A percentile compares a stretch with the other conserved stretches of the same genome.
Evolutionary conservation across 2,329 filamentous ascomycete species (phyloP).

Genomic region (Fonsecaea nubica): DNA sequence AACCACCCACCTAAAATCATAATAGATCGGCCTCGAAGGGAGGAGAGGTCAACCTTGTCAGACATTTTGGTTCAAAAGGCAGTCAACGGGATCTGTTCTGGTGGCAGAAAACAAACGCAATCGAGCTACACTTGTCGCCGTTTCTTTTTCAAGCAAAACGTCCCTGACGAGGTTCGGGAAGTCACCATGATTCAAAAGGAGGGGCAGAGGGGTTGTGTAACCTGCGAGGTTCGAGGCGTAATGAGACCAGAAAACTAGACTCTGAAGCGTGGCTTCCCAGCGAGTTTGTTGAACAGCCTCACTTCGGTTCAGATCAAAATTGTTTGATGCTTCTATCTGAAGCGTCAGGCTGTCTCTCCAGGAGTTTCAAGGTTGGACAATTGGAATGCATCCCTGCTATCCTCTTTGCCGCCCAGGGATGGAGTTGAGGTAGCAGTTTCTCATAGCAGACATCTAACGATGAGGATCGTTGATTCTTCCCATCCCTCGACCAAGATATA

Average conservation of each 20-base stretch:
- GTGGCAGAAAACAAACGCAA: neutral
- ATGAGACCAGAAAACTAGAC: neutral
- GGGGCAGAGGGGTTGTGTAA: constrained; percentile 1
- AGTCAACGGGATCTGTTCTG: neutral
- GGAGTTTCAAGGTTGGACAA: neutral
- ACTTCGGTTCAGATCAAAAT: neutral
- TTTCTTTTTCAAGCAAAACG: neutral
- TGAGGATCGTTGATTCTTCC: neutral
- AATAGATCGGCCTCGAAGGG: constrained; percentile 21
- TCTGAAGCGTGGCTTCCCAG: neutral
- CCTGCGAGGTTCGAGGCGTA: neutral
- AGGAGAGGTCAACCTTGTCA: constrained; percentile 12
- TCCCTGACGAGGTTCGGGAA: neutral
- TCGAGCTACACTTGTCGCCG: neutral
- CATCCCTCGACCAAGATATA: neutral
- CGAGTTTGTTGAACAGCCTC: neutral
- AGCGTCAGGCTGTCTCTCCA: neutral
- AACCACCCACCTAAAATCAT: constrained; percentile 27
- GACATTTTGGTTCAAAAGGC: neutral
- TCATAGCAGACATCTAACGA: too few species aligned
- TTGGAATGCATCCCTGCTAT: neutral
- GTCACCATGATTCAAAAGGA: neutral
- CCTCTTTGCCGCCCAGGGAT: neutral
- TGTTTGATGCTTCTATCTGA: neutral
- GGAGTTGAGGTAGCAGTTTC: too few species aligned